Conservation (phyloP, 306 rosid species). For the Benincasa hispida region DNA sequence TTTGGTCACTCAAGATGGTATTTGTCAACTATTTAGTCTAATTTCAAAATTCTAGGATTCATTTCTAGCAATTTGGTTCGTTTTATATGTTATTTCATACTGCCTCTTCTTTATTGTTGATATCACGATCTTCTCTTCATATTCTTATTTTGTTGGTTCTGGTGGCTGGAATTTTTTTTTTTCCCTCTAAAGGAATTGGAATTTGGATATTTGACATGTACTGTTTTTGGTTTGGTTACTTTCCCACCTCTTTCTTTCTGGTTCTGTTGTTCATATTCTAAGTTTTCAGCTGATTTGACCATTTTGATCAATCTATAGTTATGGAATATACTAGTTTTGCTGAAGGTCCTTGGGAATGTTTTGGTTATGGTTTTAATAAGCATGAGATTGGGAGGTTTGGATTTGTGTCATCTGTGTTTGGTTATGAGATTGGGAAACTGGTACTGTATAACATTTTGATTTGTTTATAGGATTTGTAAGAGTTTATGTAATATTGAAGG, state of each 20-base stretch:
- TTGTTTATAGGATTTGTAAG: background rate
- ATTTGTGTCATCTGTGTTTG: background rate
- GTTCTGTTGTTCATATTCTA: background rate
- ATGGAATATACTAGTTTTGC: background rate
- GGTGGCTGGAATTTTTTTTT: background rate
- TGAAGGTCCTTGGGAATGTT: background rate
- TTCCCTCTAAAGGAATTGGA: background rate
- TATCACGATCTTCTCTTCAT: background rate
- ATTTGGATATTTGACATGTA: background rate
- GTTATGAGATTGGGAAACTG: background rate
- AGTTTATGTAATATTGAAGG: background rate
- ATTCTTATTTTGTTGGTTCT: background rate
- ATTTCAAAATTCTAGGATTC: background rate
- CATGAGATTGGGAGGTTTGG: background rate
- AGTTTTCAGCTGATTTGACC: background rate
- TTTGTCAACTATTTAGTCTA: background rate
- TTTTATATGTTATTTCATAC: background rate
- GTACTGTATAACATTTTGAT: background rate
- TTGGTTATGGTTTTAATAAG: background rate
- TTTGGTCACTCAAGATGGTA: slow-evolving; percentile 72
- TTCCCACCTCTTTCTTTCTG: background rate
- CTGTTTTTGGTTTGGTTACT: background rate
- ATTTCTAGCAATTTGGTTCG: background rate
- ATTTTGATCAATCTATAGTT: background rate
- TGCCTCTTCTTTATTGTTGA: background rate